Base-by-base conservation (phyloP, 129 eudicot genomes). In the Helianthus annuus region DNA sequence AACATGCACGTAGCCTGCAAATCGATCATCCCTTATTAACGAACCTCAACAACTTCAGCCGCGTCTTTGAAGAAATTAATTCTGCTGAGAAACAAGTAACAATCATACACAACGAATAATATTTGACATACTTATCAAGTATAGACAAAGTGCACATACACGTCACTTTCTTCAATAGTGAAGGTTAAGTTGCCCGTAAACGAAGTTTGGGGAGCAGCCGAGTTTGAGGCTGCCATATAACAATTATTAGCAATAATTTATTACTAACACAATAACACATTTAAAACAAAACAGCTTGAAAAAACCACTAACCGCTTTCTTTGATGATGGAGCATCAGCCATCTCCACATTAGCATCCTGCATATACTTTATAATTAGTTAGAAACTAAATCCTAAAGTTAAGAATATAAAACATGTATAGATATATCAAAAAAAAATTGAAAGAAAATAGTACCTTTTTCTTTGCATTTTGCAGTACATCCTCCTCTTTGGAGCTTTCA, bases 1-100 rank as follows among this genome's bases (percentile, higher is more conserved):
- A 78, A 95, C 93, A 74, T 90, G 97, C 10, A 91, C 99, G 71
- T 75, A 95, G 39, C 99, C 97, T 56, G 83, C 93, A 78, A 95
- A 90, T 14, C 66, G 61, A 22, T 88, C 95, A 10, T 63, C 73
- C 52, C 75, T 81, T 14, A 72, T 57, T 6, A 90, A 67, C 97
- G 93, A 9, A 90, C 84, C 2, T 83, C 91, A 52, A 70, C 85
- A 72, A 95, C 70, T 84, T 90, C 96, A 17, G 91, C 99, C 17
- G 63, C 84, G 39, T 69, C 83, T 62, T 95, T 83, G 76, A 95
- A 95, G 68, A 95, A 90, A n/a, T 83, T 68, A 68, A 74, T 69
- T 27, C 99, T 95, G 91, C 32, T 65, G n/a, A 36, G 22, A 19
- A 19, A 27, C 13, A 68, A 27, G 67, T 36, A 60, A 67, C 14